Conservation (phyloP, 1,284 basidiomycete species). For the Trichosporon inkin region DNA sequence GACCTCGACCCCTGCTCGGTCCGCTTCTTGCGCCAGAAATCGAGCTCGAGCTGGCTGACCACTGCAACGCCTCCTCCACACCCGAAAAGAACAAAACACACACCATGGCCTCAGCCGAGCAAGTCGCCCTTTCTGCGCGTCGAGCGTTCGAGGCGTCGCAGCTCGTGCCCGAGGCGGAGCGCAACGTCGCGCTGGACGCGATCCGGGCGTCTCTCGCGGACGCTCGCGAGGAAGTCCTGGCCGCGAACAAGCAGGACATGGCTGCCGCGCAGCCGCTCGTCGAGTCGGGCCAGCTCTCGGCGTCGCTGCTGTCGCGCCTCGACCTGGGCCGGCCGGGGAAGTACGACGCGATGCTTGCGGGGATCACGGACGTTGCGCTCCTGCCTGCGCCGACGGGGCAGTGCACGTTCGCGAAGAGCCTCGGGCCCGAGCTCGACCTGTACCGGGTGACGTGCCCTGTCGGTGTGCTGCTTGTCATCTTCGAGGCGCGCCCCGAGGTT, state of each 20-base stretch:
- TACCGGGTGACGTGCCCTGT: constrained; percentile 96
- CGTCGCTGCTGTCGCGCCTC: constrained; percentile 75
- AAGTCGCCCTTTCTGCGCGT: constrained; percentile 72
- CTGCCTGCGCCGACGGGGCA: constrained; percentile 83
- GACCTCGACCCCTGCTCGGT: not conserved
- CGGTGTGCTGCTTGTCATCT: constrained; percentile 93
- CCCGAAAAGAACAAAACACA: not conserved
- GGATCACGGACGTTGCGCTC: constrained; percentile 77
- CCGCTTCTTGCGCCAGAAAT: constrained; percentile 7
- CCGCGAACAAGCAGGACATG: constrained; percentile 75
- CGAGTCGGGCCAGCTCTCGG: constrained; percentile 73
- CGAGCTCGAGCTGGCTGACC: not conserved
- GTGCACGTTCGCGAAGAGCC: constrained; percentile 78
- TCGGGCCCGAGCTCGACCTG: constrained; percentile 82
- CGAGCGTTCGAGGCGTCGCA: constrained; percentile 80
- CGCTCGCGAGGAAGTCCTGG: constrained; percentile 65
- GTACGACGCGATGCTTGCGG: constrained; percentile 90
- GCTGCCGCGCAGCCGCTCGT: constrained; percentile 73
- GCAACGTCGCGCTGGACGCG: constrained; percentile 65
- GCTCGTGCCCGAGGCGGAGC: constrained; percentile 63
- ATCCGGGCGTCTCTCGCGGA: constrained; percentile 65
- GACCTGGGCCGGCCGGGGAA: constrained; percentile 82
- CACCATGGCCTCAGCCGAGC: constrained; percentile 39
- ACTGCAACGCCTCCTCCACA: constrained; percentile 4
- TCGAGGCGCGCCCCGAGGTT: constrained; percentile 96